phyloP scores from a whole-genome alignment of 2,329 filamentous ascomycete genomes.

The Rhinocladiella similis region DNA sequence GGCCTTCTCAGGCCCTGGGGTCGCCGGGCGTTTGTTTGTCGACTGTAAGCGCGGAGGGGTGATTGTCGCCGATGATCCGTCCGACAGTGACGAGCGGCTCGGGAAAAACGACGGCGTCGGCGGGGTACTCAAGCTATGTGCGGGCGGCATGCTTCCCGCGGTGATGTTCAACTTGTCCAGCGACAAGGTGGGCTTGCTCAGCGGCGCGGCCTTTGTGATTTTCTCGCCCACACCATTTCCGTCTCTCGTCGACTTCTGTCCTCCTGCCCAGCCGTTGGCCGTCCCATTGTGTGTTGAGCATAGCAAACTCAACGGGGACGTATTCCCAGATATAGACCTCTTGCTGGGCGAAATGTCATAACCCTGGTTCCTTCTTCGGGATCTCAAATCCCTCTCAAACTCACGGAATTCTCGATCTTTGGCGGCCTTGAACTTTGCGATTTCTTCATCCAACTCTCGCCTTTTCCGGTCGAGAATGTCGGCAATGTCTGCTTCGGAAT shows the following conservation, averaged over 20 bases:
- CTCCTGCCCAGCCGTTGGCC: slow-evolving; percentile 7
- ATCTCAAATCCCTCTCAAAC: slow-evolving; percentile 28
- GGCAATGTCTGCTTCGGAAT: slow-evolving; percentile 23
- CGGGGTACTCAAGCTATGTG: slow-evolving; percentile 18
- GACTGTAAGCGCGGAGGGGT: slow-evolving; percentile 6
- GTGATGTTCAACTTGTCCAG: slow-evolving; percentile 26
- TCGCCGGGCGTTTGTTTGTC: slow-evolving; percentile 9
- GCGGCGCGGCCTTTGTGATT: slow-evolving; percentile 13
- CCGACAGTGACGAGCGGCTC: not conserved
- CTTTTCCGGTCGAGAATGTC: slow-evolving; percentile 29
- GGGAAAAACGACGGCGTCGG: slow-evolving; percentile 14
- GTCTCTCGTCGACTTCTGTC: slow-evolving; percentile 10
- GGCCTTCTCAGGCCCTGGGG: slow-evolving; percentile 15
- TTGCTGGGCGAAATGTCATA: slow-evolving; percentile 5
- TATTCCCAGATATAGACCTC: slow-evolving; percentile 1
- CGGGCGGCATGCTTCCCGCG: slow-evolving; percentile 20
- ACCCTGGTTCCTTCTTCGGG: slow-evolving; percentile 15
- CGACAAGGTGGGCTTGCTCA: slow-evolving; percentile 26
- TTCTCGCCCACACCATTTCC: slow-evolving; percentile 13
- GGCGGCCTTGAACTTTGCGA: slow-evolving; percentile 27
- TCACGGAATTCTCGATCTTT: slow-evolving; percentile 32
- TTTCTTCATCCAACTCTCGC: slow-evolving; percentile 30
- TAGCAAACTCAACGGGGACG: slow-evolving; percentile 14
- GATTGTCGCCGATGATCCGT: not conserved
- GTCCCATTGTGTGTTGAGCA: slow-evolving; percentile 14